Conservation (phyloP, 176 grass and related monocot genomes). For the Cymbopogon citratus region DNA sequence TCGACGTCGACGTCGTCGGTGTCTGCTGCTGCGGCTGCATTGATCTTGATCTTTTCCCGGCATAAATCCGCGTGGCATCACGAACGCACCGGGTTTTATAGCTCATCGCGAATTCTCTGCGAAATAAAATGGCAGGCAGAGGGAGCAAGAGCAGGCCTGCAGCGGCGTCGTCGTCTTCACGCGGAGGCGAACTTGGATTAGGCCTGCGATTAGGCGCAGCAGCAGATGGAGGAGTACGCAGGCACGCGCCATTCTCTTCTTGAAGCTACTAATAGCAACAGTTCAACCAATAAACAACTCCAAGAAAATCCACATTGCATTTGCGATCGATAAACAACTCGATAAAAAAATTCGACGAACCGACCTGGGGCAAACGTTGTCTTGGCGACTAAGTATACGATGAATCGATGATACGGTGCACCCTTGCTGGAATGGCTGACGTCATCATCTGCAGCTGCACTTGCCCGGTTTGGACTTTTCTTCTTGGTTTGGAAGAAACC, state of each 20-base stretch:
- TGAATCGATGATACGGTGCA: neutral
- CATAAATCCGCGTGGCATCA: neutral
- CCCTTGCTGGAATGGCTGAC: too few species aligned
- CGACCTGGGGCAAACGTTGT: neutral
- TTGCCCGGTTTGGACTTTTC: neutral
- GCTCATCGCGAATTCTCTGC: neutral
- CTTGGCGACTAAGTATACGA: conserved; percentile 23
- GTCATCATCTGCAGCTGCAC: too few species aligned
- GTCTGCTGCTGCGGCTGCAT: neutral
- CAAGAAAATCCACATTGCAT: too few species aligned
- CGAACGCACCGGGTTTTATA: neutral
- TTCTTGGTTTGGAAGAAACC: conserved; percentile 4
- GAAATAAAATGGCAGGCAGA: neutral
- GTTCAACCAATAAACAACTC: neutral
- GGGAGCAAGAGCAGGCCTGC: neutral
- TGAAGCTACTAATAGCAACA: neutral
- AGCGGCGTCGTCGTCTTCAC: neutral
- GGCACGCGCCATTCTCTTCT: neutral
- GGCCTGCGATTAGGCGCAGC: neutral
- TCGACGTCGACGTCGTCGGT: too few species aligned
- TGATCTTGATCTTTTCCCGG: neutral
- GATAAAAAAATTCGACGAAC: too few species aligned
- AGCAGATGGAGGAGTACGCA: neutral
- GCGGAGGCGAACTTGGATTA: conserved; percentile 40
- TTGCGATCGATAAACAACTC: too few species aligned